These are phyloP conservation scores for Pascua sp. DNA, from an alignment of 1,284 basidiomycete species.

Conservation along the genomic window DNA sequence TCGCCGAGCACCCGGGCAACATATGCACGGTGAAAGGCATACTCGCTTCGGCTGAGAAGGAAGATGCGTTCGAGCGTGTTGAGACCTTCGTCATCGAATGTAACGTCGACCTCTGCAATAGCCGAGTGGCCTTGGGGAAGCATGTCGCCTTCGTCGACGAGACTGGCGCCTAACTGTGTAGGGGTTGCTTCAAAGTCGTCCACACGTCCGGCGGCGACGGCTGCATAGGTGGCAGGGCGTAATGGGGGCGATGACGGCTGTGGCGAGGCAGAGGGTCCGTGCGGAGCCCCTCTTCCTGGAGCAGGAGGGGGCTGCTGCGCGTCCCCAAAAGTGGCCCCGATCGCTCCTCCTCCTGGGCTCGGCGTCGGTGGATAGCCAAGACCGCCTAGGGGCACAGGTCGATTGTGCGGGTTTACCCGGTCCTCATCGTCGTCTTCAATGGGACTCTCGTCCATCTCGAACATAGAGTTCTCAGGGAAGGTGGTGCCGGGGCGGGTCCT, in stretches of 20 bases:
- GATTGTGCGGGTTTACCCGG: neutral
- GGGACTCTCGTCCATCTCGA: conserved; percentile 8
- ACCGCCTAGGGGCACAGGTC: too few relatives aligned
- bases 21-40: conserved; percentile 76
- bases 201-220: too few relatives aligned
- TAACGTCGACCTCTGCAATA: conserved; percentile 38
- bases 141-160: conserved; percentile 44
- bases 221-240: too few relatives aligned
- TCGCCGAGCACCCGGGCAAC: conserved; percentile 75
- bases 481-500: too few relatives aligned
- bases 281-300: too few relatives aligned
- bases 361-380: too few relatives aligned
- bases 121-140: conserved; percentile 26
- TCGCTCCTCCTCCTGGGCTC: too few relatives aligned
- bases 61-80: conserved; percentile 89
- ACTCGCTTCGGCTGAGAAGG: conserved; percentile 81
- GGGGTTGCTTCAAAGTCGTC: neutral
- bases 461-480: too few relatives aligned
- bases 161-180: neutral
- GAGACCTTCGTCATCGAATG: conserved; percentile 62
- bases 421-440: conserved; percentile 14
- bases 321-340: too few relatives aligned
- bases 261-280: too few relatives aligned
- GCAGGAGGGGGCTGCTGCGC: too few relatives aligned
- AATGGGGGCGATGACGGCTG: too few relatives aligned